Conservation (phyloP, 176 grass and related monocot genomes). For the Aegilops umbellulata region DNA sequence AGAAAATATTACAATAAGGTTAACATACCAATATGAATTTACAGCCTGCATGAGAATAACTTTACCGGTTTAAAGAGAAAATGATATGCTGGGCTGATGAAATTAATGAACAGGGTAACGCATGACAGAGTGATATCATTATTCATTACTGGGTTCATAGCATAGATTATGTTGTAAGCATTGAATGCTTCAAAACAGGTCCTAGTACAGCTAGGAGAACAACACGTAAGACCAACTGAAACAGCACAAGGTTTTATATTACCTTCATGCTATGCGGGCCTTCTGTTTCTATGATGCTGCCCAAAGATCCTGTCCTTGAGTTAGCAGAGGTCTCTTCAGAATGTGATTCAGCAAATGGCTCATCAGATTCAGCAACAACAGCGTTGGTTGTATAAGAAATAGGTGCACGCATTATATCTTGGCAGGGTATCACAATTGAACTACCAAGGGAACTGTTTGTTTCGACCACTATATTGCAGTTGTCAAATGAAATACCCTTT, state of each 20-base stretch:
- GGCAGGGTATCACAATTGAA: conserved; percentile 67
- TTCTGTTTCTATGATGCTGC: conserved; percentile 47
- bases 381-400: conserved; percentile 14
- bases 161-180: neutral
- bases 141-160: neutral
- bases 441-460: conserved; percentile 69
- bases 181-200: neutral
- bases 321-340: conserved; percentile 40
- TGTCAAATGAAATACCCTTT: conserved; percentile 44
- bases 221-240: conserved; percentile 12
- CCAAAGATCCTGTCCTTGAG: conserved; percentile 48
- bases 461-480: conserved; percentile 73
- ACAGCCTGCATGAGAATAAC: neutral
- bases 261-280: conserved; percentile 43
- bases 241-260: conserved; percentile 16
- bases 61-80: conserved; percentile 1
- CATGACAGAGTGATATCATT: neutral
- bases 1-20: neutral
- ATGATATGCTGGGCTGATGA: neutral
- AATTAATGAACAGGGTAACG: neutral
- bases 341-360: conserved; percentile 28
- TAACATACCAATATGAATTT: neutral
- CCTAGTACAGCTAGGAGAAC: neutral
- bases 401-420: conserved; percentile 53
- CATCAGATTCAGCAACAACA: conserved; percentile 32